phyloP scores from a whole-genome alignment of 257 asterid species.

The Cordia subcordata region DNA sequence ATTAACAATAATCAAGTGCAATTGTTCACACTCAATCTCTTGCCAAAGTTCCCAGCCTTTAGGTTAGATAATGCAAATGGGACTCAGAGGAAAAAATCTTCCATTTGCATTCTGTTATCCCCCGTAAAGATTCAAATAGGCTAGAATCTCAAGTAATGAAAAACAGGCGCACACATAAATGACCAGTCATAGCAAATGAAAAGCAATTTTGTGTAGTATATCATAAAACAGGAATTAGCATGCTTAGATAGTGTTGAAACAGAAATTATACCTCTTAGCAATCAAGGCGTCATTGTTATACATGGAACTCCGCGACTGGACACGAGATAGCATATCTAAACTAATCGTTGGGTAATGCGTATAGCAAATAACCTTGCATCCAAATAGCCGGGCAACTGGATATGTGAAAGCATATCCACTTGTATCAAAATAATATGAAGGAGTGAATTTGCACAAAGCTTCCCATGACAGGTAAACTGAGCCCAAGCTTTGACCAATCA shows the following conservation, averaged over 20 bases:
- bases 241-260: background rate
- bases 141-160: too few relatives aligned
- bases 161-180: background rate
- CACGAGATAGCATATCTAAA: slow-evolving; percentile 91
- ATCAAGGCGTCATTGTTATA: slow-evolving; percentile 77
- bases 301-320: slow-evolving; percentile 64
- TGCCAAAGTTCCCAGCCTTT: too few relatives aligned
- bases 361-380: slow-evolving; percentile 82
- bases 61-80: too few relatives aligned
- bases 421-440: slow-evolving; percentile 80
- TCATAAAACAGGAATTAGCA: background rate
- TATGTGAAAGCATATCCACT: slow-evolving; percentile 97
- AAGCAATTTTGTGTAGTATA: background rate
- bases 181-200: background rate
- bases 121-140: too few relatives aligned
- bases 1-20: too few relatives aligned
- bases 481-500: slow-evolving; percentile 97
- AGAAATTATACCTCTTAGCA: slow-evolving; percentile 56
- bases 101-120: too few relatives aligned
- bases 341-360: slow-evolving; percentile 98
- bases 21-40: too few relatives aligned
- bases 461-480: slow-evolving; percentile 90
- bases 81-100: too few relatives aligned
- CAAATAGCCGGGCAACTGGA: slow-evolving; percentile 85
- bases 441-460: slow-evolving; percentile 71